These are phyloP conservation scores for Periglandula ipomoeae DNA, from an alignment of 2,329 filamentous ascomycete species.

Conservation along the genomic window DNA sequence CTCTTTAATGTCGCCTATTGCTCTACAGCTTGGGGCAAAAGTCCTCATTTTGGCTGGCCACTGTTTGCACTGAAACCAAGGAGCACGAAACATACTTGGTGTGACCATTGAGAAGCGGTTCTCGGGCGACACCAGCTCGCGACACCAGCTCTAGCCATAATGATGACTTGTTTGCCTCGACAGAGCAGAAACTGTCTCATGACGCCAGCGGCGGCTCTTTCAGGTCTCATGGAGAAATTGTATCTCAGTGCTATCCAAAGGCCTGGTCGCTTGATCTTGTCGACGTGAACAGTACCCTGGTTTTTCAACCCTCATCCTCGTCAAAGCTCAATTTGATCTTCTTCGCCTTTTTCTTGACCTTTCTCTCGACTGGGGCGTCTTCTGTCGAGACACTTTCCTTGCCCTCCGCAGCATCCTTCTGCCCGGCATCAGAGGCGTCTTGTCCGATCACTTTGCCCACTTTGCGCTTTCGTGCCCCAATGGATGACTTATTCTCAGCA, in stretches of 20 bases:
- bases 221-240: not conserved
- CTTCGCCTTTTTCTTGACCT: conserved; percentile 45
- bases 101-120: not conserved
- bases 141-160: not conserved
- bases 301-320: conserved; percentile 43
- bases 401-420: conserved; percentile 8
- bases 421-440: conserved; percentile 18
- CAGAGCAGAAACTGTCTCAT: not conserved
- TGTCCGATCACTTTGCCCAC: conserved; percentile 29
- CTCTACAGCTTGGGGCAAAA: not conserved
- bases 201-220: not conserved
- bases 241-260: not conserved
- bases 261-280: not conserved
- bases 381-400: conserved; percentile 10
- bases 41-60: not conserved
- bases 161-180: not conserved
- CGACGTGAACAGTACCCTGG: conserved; percentile 1
- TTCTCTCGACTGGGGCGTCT: conserved; percentile 20
- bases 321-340: conserved; percentile 63
- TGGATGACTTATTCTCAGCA: conserved; percentile 18
- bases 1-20: not conserved
- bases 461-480: conserved; percentile 44
- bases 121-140: conserved; percentile 1
- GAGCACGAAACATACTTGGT: not conserved
- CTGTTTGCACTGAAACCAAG: conserved; percentile 4